Evolutionary conservation across 2,329 filamentous ascomycete genomes (phyloP), one percentile per base, ranked within the genome.

Genomic region (Phialophora macrospora): DNA sequence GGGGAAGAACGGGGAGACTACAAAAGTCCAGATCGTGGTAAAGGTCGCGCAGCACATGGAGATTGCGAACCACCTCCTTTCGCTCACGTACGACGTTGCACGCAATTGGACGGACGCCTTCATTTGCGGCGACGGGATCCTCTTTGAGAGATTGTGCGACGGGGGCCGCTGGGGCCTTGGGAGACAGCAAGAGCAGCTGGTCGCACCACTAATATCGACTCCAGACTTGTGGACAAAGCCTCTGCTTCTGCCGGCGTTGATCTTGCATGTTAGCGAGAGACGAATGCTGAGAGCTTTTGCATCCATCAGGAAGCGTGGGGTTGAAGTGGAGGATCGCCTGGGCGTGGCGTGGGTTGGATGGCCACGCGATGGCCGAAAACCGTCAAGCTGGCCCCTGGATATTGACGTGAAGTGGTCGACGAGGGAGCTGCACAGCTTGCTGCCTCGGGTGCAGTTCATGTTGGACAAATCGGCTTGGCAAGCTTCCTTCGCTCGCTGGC

Each of bases 121-220:
- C n/a, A 97, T 83, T 49, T 89, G 85, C 75, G 90, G 93, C 73
- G 87, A 86, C 58, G 97, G 74, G 74, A 96, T 94, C 77, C 88
- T 96, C 67, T 90, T 88, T 69, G 48, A 49, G 22, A 52, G 22
- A 32, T 32, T 32, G 11, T 32, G 12, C 48, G 26, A 52, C 48
- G 14, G 20, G 6, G 48, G 22, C 48, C 48, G 9, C 9, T 26
- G 14, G 38, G 38, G 38, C 38, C 38, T 44, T n/a, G 38, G 38
- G 17, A 44, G 38, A 26, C 48, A 52, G 14, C 20, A 28, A 12
- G 14, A 52, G 48, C 48, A 52, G 14, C 20, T 52, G 20, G 1
- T 52, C 48, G 20, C 48, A 24, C 22, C 26, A 3, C 2, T 52
- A 11, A 28, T 52, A 24, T 26, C 48, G 26, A 17, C 0, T 52